phyloP scores from a whole-genome alignment of 2,329 filamentous ascomycete genomes.

The Aspergillus sojae region DNA sequence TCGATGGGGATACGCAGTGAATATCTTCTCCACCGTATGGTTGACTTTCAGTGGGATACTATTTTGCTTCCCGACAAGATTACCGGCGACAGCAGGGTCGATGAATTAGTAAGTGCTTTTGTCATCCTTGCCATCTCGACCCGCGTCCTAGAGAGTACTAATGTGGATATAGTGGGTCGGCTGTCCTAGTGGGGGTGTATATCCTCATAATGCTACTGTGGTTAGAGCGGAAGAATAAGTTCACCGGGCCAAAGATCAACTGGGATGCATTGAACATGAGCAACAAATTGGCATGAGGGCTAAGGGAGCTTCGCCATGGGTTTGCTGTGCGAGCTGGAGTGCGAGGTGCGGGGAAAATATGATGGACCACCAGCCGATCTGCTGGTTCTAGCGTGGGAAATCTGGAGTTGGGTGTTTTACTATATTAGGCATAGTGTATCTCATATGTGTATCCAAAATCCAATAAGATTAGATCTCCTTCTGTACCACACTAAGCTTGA shows the following conservation, averaged over 20 bases:
- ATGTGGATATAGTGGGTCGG: conserved; percentile 28
- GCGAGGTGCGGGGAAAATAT: neutral
- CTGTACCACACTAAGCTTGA: neutral
- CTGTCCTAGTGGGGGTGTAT: conserved; percentile 40
- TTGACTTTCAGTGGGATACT: conserved; percentile 49
- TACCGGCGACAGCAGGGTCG: conserved; percentile 46
- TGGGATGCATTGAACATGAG: conserved; percentile 7
- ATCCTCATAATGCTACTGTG: conserved; percentile 11
- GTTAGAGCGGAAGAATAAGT: conserved; percentile 12
- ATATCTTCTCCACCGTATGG: conserved; percentile 49
- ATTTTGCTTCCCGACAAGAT: conserved; percentile 47
- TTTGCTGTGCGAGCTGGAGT: neutral
- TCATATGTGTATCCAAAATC: neutral
- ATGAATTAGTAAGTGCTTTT: conserved; percentile 49
- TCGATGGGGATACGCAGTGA: conserved; percentile 36
- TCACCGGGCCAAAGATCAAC: conserved; percentile 17
- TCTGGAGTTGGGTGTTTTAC: neutral
- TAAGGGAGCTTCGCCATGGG: neutral
- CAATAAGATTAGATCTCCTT: neutral
- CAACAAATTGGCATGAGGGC: neutral
- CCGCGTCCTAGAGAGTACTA: conserved; percentile 17
- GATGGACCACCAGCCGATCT: neutral
- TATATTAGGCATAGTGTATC: neutral
- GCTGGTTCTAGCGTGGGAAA: neutral
- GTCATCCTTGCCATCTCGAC: neutral